Percentiles rank a stretch among this genome's conserved stretches.
These are phyloP conservation scores for Venturia carpophila DNA, from an alignment of 2,329 filamentous ascomycete genomes.

Conservation along the genomic window DNA sequence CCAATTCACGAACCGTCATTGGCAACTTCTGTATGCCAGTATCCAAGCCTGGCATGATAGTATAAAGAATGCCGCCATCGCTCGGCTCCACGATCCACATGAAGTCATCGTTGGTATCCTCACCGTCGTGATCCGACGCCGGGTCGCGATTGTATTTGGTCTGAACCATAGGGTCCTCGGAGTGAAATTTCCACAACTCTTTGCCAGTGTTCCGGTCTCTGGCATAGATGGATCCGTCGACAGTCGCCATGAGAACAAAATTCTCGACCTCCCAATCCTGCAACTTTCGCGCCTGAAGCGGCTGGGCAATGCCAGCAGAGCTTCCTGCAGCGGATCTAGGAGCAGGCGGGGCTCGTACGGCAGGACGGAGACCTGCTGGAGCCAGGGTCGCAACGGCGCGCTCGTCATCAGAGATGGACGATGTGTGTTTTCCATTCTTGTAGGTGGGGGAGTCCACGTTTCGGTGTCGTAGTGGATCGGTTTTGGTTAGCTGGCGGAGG, in stretches of 20 bases:
- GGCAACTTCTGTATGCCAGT: constrained; percentile 57
- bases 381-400: constrained; percentile 96
- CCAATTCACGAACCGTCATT: constrained; percentile 75
- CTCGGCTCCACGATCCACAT: constrained; percentile 94
- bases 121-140: constrained; percentile 20
- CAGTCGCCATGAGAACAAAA: constrained; percentile 98
- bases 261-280: constrained; percentile 99
- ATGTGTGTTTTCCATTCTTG: constrained; percentile 16
- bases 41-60: constrained; percentile 64
- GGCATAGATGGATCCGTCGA: constrained; percentile 94
- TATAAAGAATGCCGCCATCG: constrained; percentile 76
- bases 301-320: constrained; percentile 60
- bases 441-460: constrained; percentile 9
- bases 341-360: constrained; percentile 92
- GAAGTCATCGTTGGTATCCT: constrained; percentile 38
- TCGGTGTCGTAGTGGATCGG: constrained; percentile 19
- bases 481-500: constrained; percentile 22
- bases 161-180: constrained; percentile 82
- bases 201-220: constrained; percentile 79
- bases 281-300: constrained; percentile 82
- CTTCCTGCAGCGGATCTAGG: constrained; percentile 45
- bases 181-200: constrained; percentile 76
- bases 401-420: constrained; percentile 50
- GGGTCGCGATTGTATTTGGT: constrained; percentile 66
- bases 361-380: constrained; percentile 64